Percentiles rank a stretch among this genome's conserved stretches.
Conservation (phyloP, 2,329 filamentous ascomycete genomes). For the Stagonosporopsis rhizophila region DNA sequence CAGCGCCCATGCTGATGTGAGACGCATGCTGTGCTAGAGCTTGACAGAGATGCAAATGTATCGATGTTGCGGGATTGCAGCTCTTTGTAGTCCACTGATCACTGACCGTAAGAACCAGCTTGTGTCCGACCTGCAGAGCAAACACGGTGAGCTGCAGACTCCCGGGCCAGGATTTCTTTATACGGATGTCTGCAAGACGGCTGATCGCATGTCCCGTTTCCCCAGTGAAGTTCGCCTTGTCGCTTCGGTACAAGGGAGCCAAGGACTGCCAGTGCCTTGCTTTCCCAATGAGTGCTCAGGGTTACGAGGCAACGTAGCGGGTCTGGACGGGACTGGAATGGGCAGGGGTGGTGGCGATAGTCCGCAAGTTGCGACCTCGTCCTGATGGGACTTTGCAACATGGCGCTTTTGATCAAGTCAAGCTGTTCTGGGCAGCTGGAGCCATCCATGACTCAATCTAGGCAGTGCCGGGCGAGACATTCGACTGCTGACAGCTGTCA, state of each 20-base stretch:
- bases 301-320: conserved; percentile 15
- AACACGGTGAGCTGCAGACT: conserved; percentile 15
- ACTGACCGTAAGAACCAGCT: conserved; percentile 1
- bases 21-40: conserved; percentile 29
- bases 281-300: conserved; percentile 12
- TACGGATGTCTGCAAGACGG: conserved; percentile 9
- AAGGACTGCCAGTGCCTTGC: conserved; percentile 15
- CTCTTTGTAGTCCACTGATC: conserved; percentile 8
- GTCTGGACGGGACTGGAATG: conserved; percentile 14
- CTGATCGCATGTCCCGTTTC: conserved; percentile 17
- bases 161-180: conserved; percentile 10
- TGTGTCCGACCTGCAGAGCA: conserved; percentile 18
- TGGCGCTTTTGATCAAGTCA: background rate
- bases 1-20: conserved; percentile 22
- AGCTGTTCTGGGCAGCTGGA: background rate
- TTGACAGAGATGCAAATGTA: background rate
- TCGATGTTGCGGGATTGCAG: background rate
- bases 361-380: background rate
- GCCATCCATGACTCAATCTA: background rate
- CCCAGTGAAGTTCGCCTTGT: conserved; percentile 14
- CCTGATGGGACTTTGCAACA: background rate
- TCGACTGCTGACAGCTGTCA: conserved; percentile 27
- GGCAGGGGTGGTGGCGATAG: conserved; percentile 3
- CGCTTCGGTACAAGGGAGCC: conserved; percentile 17
- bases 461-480: conserved; percentile 6